Percentiles rank a stretch among this genome's conserved stretches.
Conservation (phyloP, 306 rosid species). For the Begonia fuchsioides region DNA sequence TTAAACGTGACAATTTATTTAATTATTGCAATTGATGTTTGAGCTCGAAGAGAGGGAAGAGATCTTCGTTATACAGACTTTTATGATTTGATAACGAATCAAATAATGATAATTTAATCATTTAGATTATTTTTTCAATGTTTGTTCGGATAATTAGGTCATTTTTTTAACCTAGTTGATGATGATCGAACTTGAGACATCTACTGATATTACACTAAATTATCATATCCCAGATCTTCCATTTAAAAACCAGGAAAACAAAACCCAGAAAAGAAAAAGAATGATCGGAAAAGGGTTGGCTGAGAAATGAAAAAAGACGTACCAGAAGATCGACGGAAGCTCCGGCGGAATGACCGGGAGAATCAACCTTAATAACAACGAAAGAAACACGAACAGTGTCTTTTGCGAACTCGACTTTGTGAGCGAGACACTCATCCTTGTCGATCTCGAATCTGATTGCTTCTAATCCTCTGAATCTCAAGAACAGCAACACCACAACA, state of each 20-base stretch:
- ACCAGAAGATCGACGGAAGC: conserved; percentile 92
- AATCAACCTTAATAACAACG: conserved; percentile 73
- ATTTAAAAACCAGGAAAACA: neutral
- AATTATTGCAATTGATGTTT: too few species aligned
- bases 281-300: neutral
- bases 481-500: conserved; percentile 11
- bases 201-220: too few species aligned
- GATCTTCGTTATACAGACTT: too few species aligned
- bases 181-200: too few species aligned
- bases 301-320: conserved; percentile 1
- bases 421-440: conserved; percentile 77
- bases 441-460: conserved; percentile 73
- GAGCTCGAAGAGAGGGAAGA: too few species aligned
- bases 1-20: too few species aligned
- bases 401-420: conserved; percentile 57
- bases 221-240: too few species aligned
- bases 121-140: too few species aligned
- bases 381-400: conserved; percentile 73
- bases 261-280: neutral
- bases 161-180: too few species aligned
- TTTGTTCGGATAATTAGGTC: too few species aligned
- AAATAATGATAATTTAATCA: too few species aligned
- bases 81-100: too few species aligned
- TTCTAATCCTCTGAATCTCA: conserved; percentile 24
- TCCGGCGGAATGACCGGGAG: conserved; percentile 45